A percentile compares a stretch with the other conserved stretches of the same genome.
phyloP scores from a whole-genome alignment of 2,329 filamentous ascomycete species.

The Calycina marina region DNA sequence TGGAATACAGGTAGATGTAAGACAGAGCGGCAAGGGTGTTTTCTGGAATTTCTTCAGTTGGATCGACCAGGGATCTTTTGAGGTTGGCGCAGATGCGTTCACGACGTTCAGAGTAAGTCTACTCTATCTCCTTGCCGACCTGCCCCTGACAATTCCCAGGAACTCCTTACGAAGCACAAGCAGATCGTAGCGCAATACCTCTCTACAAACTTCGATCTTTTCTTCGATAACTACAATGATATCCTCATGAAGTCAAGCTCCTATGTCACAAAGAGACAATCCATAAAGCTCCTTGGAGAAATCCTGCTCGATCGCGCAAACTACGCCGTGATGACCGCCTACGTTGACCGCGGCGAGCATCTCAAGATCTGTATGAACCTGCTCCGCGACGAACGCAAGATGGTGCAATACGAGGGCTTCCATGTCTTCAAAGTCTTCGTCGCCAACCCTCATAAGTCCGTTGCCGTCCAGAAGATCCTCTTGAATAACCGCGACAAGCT shows the following conservation, averaged over 20 bases:
- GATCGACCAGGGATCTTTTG: conserved; percentile 93
- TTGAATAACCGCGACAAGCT: conserved; percentile 93
- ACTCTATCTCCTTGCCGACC: neutral
- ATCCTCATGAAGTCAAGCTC: conserved; percentile 81
- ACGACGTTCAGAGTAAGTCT: conserved; percentile 76
- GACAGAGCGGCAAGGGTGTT: conserved; percentile 66
- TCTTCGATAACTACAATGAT: conserved; percentile 84
- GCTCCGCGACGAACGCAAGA: conserved; percentile 85
- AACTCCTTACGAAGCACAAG: conserved; percentile 90
- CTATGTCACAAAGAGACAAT: conserved; percentile 96
- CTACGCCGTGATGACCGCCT: conserved; percentile 95
- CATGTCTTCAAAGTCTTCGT: conserved; percentile 99
- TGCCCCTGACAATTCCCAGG: conserved; percentile 39
- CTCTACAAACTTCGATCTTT: conserved; percentile 77
- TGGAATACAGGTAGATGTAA: conserved; percentile 60
- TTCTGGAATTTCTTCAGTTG: conserved; percentile 97
- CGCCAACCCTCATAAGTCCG: conserved; percentile 95
- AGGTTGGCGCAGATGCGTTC: conserved; percentile 94
- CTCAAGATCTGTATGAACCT: conserved; percentile 98
- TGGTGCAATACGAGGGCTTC: conserved; percentile 99
- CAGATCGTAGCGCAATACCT: conserved; percentile 78
- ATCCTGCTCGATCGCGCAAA: conserved; percentile 89
- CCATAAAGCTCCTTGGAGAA: conserved; percentile 92
- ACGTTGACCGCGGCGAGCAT: conserved; percentile 89
- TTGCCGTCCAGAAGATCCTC: conserved; percentile 86